Base-by-base conservation (phyloP, 257 asterid species). In the Lycium barbarum region DNA sequence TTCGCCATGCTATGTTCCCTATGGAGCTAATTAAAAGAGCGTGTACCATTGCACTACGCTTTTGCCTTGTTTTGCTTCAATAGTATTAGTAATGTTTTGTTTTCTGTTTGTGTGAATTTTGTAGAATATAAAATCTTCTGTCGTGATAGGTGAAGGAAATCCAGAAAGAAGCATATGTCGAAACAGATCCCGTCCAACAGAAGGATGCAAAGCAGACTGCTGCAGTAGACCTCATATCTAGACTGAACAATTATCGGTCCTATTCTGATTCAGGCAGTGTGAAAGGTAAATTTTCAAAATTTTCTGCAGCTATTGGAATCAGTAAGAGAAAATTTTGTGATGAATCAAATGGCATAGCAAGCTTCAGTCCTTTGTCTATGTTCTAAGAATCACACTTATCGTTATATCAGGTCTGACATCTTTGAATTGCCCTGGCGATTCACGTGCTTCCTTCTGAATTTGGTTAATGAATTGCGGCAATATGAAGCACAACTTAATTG, bases 1-100 rank as follows among this genome's bases (percentile, higher is more conserved):
- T 95, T 71, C 93, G 98, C 1, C 95, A 91, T 13, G 76, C 90
- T 62, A 88, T 95, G 96, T 86, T 95, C 68, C 99, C 99, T 40
- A 87, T 90, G 84, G 94, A 96, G 84, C 95, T 96, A 80, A 95
- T 96, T 83, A 89, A 70, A 90, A 96, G 99, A 87, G 99, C 93
- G 85, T 53, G 98, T 83, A 59, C 63, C 2, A 72, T 12, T 63
- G 1, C 61, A 15, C 20, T 14, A 11, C 18, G n/a, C 40, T 26
- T 49, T 47, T 74, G 7, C 65, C n/a, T 20, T 74, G 62, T 51
- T 51, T 3, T 51, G 63, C 63, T 13, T 26, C 62, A 26, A 51
- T 76, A 20, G 73, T 51, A 67, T 36, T 33, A 59, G 67, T 35
- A 18, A 1, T 67, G 4, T 82, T 26, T 82, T 9, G 79, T 62